Percentiles rank a stretch among this genome's conserved stretches.
Conservation (phyloP, 192 early-diverging fungal species). For the Coemansia aciculifera region DNA sequence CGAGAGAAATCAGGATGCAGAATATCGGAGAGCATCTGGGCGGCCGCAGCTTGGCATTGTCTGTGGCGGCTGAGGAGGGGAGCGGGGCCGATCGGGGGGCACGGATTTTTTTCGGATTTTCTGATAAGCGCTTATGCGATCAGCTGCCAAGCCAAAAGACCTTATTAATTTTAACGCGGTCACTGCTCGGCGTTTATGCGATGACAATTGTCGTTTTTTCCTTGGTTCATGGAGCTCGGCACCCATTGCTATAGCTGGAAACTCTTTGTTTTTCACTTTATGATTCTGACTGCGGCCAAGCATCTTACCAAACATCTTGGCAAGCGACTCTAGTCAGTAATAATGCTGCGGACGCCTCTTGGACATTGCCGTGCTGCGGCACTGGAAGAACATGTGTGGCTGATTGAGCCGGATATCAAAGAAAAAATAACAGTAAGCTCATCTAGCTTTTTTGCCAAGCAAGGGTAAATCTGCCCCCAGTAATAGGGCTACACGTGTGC, state of each 20-base stretch:
- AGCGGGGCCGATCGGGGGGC: background rate
- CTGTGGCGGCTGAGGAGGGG: background rate
- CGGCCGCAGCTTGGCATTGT: constrained; percentile 2
- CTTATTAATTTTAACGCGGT: background rate
- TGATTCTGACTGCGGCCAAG: background rate
- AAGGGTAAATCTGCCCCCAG: background rate
- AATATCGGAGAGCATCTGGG: background rate
- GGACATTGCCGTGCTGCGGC: background rate
- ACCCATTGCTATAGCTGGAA: too few relatives aligned
- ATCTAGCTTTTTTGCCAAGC: background rate
- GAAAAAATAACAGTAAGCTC: background rate
- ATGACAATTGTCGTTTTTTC: too few relatives aligned
- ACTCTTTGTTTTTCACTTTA: too few relatives aligned
- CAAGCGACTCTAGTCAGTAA: background rate
- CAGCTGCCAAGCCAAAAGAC: background rate
- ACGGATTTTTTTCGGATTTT: background rate
- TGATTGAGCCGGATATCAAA: background rate
- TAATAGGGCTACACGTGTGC: background rate
- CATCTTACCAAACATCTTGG: background rate
- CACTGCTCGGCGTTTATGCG: background rate
- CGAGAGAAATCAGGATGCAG: background rate
- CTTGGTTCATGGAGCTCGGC: too few relatives aligned
- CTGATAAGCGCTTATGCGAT: background rate
- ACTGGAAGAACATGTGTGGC: background rate
- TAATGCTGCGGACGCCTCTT: background rate